Base-by-base conservation (phyloP, 257 asterid genomes). In the Plantago ovata region DNA sequence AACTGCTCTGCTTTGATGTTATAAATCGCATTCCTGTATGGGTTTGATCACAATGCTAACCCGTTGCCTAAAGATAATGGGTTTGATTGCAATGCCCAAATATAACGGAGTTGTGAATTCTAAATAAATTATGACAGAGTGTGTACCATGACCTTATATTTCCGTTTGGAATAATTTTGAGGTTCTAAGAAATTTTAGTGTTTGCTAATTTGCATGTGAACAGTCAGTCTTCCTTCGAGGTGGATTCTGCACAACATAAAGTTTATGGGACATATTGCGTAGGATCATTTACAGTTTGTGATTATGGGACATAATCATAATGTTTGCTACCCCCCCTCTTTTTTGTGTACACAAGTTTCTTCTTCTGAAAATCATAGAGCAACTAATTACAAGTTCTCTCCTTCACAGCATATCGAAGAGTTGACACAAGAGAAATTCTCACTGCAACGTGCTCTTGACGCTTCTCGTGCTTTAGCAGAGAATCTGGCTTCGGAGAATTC, bases 401-500 rank as follows among this genome's bases (percentile, higher is more conserved):
- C 20, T 56, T 53, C 54, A 75, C 91, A 93, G 99, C 95, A 93
- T 73, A 93, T 93, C 64, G 99, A 89, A 76, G 97, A 93, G 77
- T 79, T 93, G 70, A 93, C 97, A 4, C 96, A 82, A 76, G 99
- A 93, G 59, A 93, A 89, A 69, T 93, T 93, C 71, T 82, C 99
- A 23, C 68, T 93, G 79, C 99, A 89, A 84, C 95, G 95, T 40
- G 89, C 95, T 66, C 94, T 89, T 61, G 99, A 89, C 69, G 89
- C 97, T 68, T 84, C 99, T 38, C 87, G 85, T 58, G 71, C 93
- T 68, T 68, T 93, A 58, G 74, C 96, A 9, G 99, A 86, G 78
- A 84, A 97, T 54, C 69, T 93, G 73, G 97, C 99, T 72, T 73
- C 99, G 63, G 97, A 89, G 84, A 93, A 93, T 84, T 86, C 97